phyloP scores from a whole-genome alignment of 2,329 filamentous ascomycete species.

The Macrophomina tecta region DNA sequence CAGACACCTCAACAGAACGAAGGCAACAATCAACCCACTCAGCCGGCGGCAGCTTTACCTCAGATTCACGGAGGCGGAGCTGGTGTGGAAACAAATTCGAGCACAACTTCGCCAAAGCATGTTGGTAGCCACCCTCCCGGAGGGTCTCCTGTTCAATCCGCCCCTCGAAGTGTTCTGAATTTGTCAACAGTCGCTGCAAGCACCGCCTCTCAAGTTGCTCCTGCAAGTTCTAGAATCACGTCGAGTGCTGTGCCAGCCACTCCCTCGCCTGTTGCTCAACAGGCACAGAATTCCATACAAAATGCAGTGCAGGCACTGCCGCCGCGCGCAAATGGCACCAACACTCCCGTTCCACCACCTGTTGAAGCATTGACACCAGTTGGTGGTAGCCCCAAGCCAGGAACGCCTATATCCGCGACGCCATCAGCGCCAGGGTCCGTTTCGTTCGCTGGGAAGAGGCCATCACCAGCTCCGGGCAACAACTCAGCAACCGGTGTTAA shows the following conservation, averaged over 20 bases:
- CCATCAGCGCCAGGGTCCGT: neutral
- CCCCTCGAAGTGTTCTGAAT: neutral
- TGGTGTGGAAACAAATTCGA: neutral
- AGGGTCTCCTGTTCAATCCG: neutral
- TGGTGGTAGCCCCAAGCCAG: conserved; percentile 15
- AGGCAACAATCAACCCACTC: neutral
- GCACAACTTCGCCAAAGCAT: neutral
- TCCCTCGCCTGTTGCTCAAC: neutral
- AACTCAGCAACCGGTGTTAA: conserved; percentile 1
- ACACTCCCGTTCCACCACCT: conserved; percentile 23
- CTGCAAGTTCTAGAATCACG: neutral
- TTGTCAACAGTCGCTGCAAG: neutral
- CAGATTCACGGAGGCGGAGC: neutral
- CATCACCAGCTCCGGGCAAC: conserved; percentile 1
- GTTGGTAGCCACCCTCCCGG: neutral
- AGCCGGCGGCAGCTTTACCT: neutral
- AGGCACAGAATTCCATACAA: neutral
- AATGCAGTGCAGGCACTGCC: neutral
- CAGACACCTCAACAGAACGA: neutral
- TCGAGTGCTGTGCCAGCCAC: neutral
- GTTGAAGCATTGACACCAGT: conserved; percentile 27
- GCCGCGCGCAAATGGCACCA: conserved; percentile 16
- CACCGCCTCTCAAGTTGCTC: neutral
- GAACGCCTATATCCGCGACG: conserved; percentile 14
- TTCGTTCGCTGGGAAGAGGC: conserved; percentile 4